phyloP scores from a whole-genome alignment of 2,329 filamentous ascomycete species.

The Colletotrichum sp. region DNA sequence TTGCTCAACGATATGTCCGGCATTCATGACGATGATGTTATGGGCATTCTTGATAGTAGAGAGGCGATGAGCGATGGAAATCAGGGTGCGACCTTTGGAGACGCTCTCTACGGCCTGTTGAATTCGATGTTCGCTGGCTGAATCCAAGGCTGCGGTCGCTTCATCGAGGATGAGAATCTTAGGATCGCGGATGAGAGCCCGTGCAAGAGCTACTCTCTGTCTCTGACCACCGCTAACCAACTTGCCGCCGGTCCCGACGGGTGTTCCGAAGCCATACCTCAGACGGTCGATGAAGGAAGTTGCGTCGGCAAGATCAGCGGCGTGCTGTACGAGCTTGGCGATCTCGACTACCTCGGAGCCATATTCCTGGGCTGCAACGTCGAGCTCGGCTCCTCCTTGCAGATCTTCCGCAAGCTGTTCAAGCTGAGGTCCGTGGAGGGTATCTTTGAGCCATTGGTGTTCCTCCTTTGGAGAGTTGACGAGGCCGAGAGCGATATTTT shows the following conservation, averaged over 20 bases:
- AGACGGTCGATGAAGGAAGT: conserved; percentile 57
- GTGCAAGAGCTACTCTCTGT: conserved; percentile 66
- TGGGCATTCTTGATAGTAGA: conserved; percentile 67
- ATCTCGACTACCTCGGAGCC: conserved; percentile 54
- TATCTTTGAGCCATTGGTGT: conserved; percentile 44
- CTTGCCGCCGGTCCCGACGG: conserved; percentile 58
- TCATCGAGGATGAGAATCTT: conserved; percentile 71
- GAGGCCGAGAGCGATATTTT: conserved; percentile 57
- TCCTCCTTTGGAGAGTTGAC: conserved; percentile 46
- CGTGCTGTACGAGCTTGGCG: conserved; percentile 52
- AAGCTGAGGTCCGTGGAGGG: conserved; percentile 54
- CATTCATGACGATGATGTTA: conserved; percentile 67
- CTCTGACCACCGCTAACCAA: conserved; percentile 65
- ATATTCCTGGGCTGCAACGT: conserved; percentile 44
- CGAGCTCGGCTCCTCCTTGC: conserved; percentile 53
- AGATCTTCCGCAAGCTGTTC: conserved; percentile 56
- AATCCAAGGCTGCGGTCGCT: conserved; percentile 62
- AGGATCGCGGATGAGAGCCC: conserved; percentile 64
- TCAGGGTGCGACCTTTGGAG: conserved; percentile 58
- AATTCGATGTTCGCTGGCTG: conserved; percentile 48
- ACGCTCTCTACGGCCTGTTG: conserved; percentile 52
- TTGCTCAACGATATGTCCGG: conserved; percentile 64
- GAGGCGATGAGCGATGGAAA: conserved; percentile 69
- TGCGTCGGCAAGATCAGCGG: conserved; percentile 64
- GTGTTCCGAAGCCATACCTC: conserved; percentile 57